Percentiles rank a stretch among this genome's conserved stretches.
phyloP scores from a whole-genome alignment of 2,329 filamentous ascomycete species.

The Ophiosphaerella herpotricha region DNA sequence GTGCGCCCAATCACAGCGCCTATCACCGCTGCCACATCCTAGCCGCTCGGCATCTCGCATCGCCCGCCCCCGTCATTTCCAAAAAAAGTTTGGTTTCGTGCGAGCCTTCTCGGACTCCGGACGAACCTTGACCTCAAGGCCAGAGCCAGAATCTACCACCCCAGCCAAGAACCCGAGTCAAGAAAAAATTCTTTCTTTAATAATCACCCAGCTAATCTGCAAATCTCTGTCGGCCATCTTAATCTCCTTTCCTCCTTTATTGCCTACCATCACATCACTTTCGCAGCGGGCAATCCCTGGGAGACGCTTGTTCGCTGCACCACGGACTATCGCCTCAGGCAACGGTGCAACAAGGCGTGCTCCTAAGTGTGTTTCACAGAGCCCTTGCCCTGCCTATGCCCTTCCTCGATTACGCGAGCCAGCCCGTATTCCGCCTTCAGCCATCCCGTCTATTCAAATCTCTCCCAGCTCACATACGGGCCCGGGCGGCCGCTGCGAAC shows the following conservation, averaged over 20 bases:
- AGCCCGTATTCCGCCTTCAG: conserved; percentile 5
- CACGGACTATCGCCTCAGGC: background rate
- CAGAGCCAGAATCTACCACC: background rate
- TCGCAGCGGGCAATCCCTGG: too few relatives aligned
- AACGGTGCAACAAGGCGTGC: too few relatives aligned
- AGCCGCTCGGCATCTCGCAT: conserved; percentile 28
- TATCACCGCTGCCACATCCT: background rate
- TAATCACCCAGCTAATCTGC: background rate
- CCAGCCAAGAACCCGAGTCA: background rate
- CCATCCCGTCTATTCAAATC: background rate
- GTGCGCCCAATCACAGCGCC: conserved; percentile 27
- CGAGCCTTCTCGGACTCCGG: conserved; percentile 6
- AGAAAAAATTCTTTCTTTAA: background rate
- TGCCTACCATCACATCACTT: too few relatives aligned
- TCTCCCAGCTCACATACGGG: conserved; percentile 4
- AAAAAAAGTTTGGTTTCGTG: conserved; percentile 13
- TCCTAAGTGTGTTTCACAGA: too few relatives aligned
- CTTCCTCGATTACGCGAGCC: background rate
- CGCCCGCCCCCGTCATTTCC: conserved; percentile 16
- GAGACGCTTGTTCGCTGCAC: too few relatives aligned
- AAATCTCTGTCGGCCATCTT: background rate
- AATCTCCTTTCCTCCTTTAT: background rate
- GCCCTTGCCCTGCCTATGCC: too few relatives aligned
- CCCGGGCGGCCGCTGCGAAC: conserved; percentile 8
- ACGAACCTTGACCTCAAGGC: conserved; percentile 4